Evolutionary conservation across 2,329 filamentous ascomycete species (phyloP), one percentile per base, ranked within the genome.

Genomic region (Colletotrichum liaoningense): DNA sequence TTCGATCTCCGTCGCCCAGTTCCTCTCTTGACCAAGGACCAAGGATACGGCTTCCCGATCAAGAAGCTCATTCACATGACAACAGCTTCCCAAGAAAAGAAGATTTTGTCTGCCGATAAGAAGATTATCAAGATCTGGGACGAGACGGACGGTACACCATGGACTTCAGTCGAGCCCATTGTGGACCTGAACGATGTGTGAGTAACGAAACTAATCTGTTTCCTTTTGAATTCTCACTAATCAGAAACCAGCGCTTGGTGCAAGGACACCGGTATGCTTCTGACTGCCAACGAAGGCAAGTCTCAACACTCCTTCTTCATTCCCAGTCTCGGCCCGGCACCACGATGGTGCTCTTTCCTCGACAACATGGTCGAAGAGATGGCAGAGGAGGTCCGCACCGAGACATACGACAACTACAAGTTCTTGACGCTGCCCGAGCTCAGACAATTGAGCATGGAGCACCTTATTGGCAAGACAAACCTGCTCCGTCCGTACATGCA

Each of bases 331-430:
- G 97, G 97, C 1, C 95, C 96, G 0, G 95, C 97, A 1, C 97
- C 97, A 0, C 94, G 91, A 79, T 99, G 97, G 97, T 98, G 97
- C 81, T 92, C 94, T 3, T 98, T 98, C 90, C 86, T 99, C 75
- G 97, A 99, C 84, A 98, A 97, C 79, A 91, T 99, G 79, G 97
- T 98, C 11, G 97, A 99, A 85, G 97, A 99, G 83, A 98, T 99
- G 95, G 96, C 96, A 9, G 96, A 98, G 80, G 91, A 93, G 80
- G 87, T 88, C 35, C 88, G 87, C 73, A 93, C 93, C 35, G 93
- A 97, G 78, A 94, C 97, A 11, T 99, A 99, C 86, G 97, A 99
- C 84, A 98, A 99, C 84, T 98, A 96, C 90, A 99, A 98, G 84
- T 99, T 99, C 90, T 87, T 99, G 80, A 98, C 96, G 2, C 83